phyloP scores from a whole-genome alignment of 1,284 basidiomycete species.

The Xerocomus minutiporus region DNA sequence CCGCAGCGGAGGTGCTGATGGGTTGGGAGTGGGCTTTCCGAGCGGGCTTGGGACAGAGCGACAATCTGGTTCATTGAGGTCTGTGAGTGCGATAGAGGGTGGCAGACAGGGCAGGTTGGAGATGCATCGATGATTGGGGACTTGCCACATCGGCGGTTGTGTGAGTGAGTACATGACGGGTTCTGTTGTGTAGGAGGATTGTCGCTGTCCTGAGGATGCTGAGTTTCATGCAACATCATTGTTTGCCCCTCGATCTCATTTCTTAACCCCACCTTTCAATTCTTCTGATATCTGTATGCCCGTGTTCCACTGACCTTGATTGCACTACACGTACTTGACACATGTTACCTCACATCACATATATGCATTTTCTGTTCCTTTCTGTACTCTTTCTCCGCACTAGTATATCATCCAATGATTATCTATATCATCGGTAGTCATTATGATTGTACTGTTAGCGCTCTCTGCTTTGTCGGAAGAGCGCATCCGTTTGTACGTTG shows the following conservation, averaged over 20 bases:
- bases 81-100: slow-evolving; percentile 19
- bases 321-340: neutral
- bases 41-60: slow-evolving; percentile 18
- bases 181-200: neutral
- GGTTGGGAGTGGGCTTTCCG: slow-evolving; percentile 8
- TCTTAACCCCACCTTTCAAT: neutral
- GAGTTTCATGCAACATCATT: neutral
- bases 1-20: slow-evolving; percentile 3
- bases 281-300: neutral
- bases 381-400: neutral
- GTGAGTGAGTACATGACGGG: slow-evolving; percentile 2
- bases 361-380: neutral
- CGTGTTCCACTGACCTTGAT: neutral
- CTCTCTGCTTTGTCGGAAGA: neutral
- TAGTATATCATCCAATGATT: neutral
- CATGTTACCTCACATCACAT: neutral
- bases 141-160: slow-evolving; percentile 3
- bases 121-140: slow-evolving; percentile 8
- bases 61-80: slow-evolving; percentile 15
- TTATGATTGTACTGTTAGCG: neutral
- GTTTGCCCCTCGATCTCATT: neutral
- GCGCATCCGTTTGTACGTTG: no score
- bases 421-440: neutral
- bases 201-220: neutral
- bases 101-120: slow-evolving; percentile 5